A percentile compares a stretch with the other conserved stretches of the same genome.
Evolutionary conservation across 2,329 filamentous ascomycete genomes (phyloP).

Genomic region (Penicillium paneum): DNA sequence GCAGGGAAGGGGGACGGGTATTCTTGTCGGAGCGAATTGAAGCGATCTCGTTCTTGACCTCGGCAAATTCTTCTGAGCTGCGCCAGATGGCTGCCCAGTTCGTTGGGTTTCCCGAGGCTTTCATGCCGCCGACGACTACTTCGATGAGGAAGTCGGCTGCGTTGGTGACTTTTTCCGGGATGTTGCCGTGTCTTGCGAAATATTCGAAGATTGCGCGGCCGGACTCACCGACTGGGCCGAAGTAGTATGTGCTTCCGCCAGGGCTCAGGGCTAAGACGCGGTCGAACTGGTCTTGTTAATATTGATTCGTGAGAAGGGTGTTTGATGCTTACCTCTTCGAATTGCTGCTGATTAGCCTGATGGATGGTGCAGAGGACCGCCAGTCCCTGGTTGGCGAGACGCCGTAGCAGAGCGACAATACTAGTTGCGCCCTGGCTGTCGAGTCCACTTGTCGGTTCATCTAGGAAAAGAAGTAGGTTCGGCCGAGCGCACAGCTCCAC

Average conservation of each 20-base stretch:
- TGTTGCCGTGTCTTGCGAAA: conserved; percentile 58
- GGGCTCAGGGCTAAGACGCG: conserved; percentile 65
- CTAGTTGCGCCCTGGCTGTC: conserved; percentile 63
- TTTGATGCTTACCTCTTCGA: conserved; percentile 38
- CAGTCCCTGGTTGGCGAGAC: conserved; percentile 59
- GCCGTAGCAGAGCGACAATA: conserved; percentile 62
- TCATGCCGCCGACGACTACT: conserved; percentile 54
- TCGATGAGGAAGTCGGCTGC: conserved; percentile 61
- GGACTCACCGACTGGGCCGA: conserved; percentile 63
- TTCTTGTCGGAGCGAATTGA: conserved; percentile 53
- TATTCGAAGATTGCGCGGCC: conserved; percentile 62
- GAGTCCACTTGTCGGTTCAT: conserved; percentile 64
- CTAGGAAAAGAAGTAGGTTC: conserved; percentile 62
- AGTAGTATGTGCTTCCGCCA: conserved; percentile 65
- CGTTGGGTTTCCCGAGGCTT: conserved; percentile 49
- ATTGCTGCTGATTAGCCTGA: conserved; percentile 62
- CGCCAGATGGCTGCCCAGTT: conserved; percentile 70
- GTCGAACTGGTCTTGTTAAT: conserved; percentile 56
- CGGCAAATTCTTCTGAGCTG: conserved; percentile 56
- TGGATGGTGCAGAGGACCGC: conserved; percentile 69
- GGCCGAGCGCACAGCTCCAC: conserved; percentile 66
- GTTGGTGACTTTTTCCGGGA: conserved; percentile 59
- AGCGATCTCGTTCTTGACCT: conserved; percentile 60
- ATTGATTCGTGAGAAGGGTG: background rate
- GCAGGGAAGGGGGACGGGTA: conserved; percentile 31